These are phyloP conservation scores for Triadica sebifera DNA, from an alignment of 345 rosid genomes.

Conservation along the genomic window DNA sequence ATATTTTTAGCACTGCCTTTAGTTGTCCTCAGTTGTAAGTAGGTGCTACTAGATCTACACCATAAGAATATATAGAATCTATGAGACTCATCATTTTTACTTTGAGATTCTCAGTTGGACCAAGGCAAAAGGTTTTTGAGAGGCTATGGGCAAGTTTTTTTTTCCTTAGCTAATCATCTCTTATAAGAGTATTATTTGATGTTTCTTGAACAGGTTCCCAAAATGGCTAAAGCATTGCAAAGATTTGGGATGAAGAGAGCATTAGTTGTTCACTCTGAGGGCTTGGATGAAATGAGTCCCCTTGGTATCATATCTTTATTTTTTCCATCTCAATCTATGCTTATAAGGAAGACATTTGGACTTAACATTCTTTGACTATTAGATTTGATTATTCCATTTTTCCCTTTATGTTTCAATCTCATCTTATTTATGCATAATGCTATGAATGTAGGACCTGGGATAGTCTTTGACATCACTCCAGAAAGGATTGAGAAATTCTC, in stretches of 20 bases:
- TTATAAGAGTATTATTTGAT: not conserved
- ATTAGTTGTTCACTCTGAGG: slow-evolving; percentile 89
- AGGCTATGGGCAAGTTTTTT: not conserved
- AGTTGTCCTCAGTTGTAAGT: not conserved
- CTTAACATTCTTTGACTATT: slow-evolving; percentile 6
- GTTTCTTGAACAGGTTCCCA: slow-evolving; percentile 54
- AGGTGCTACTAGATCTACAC: not conserved
- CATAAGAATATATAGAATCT: not conserved
- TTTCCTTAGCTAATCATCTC: not conserved
- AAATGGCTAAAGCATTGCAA: slow-evolving; percentile 92
- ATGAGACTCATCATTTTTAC: not conserved
- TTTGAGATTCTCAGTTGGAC: not conserved
- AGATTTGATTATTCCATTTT: not conserved
- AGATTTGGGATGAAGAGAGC: slow-evolving; percentile 91
- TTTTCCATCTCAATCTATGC: not conserved
- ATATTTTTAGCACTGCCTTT: not conserved
- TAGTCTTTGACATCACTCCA: slow-evolving; percentile 62
- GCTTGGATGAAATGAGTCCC: slow-evolving; percentile 97
- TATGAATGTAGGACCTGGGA: slow-evolving; percentile 63
- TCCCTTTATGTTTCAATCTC: slow-evolving; percentile 3
- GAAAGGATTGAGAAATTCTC: slow-evolving; percentile 67
- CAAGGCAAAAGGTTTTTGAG: not conserved
- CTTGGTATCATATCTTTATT: slow-evolving; percentile 50
- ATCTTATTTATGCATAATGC: slow-evolving; percentile 5
- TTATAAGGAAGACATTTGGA: not conserved